These are phyloP conservation scores for Cyberlindnera mississippiensis DNA, from an alignment of 805 yeast species.

Conservation along the genomic window DNA sequence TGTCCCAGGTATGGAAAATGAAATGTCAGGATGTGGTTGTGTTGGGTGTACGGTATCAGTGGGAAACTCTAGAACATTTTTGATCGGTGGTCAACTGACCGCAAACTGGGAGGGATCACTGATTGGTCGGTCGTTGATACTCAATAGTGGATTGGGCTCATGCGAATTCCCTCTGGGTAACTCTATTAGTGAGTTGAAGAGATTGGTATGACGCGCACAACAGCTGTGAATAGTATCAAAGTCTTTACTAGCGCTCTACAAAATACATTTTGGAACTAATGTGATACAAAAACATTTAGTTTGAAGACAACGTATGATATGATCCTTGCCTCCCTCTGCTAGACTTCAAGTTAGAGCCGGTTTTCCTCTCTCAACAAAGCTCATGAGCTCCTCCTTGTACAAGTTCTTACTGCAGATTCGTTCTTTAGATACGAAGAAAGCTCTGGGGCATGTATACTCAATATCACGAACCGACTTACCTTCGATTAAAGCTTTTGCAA, in stretches of 20 bases:
- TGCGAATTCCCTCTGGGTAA: conserved; percentile 11
- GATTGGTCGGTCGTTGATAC: conserved; percentile 1
- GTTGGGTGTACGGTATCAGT: conserved; percentile 5
- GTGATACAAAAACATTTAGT: too few species aligned
- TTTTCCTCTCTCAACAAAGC: too few species aligned
- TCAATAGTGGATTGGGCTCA: conserved; percentile 6
- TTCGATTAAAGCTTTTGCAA: conserved; percentile 27
- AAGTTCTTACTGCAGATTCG: conserved; percentile 4
- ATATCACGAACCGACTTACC: conserved; percentile 6
- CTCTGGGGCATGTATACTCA: conserved; percentile 11
- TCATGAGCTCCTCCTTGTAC: too few species aligned
- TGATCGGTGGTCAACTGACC: conserved; percentile 9
- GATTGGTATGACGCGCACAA: too few species aligned
- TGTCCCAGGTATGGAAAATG: neutral
- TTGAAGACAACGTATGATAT: too few species aligned
- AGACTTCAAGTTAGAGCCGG: too few species aligned
- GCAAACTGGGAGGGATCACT: neutral
- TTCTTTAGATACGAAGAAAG: conserved; percentile 8
- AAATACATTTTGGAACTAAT: too few species aligned
- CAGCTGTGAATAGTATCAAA: too few species aligned
- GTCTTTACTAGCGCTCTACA: too few species aligned
- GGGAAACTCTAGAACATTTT: conserved; percentile 10
- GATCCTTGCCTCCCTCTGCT: too few species aligned
- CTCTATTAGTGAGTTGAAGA: neutral
- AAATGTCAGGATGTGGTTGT: conserved; percentile 1